Percentiles rank a stretch among this genome's conserved stretches.
phyloP scores from a whole-genome alignment of 257 asterid genomes.

The Primulina eburnea region DNA sequence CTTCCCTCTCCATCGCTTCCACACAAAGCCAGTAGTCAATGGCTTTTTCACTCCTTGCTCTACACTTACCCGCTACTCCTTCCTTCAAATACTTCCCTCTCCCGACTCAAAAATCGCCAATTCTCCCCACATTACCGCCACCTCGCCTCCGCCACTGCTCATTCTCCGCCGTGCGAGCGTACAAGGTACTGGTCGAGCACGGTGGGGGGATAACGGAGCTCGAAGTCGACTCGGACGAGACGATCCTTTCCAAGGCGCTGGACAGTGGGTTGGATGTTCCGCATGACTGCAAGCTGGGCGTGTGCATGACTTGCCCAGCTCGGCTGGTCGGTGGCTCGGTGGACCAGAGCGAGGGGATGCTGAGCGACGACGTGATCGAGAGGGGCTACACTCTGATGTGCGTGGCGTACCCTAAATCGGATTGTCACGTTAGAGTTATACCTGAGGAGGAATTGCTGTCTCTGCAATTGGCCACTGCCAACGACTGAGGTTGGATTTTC shows the following conservation, averaged over 20 bases:
- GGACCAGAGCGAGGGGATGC: slow-evolving; percentile 97
- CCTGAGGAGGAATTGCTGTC: slow-evolving; percentile 89
- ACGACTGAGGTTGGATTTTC: slow-evolving; percentile 42
- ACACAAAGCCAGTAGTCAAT: not conserved
- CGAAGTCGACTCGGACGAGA: slow-evolving; percentile 77
- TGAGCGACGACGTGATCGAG: slow-evolving; percentile 91
- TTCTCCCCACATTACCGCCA: slow-evolving; percentile 11
- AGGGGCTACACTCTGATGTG: slow-evolving; percentile 78
- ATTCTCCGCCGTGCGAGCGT: slow-evolving; percentile 35
- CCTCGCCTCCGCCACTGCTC: slow-evolving; percentile 19
- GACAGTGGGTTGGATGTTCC: slow-evolving; percentile 67
- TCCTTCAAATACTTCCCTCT: slow-evolving; percentile 17
- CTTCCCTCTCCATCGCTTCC: not conserved
- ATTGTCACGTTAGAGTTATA: slow-evolving; percentile 67
- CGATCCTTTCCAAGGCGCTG: slow-evolving; percentile 69
- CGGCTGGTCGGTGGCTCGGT: slow-evolving; percentile 66
- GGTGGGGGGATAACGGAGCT: slow-evolving; percentile 52
- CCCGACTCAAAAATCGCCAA: slow-evolving; percentile 19
- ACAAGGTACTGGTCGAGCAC: slow-evolving; percentile 72
- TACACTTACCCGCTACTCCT: slow-evolving; percentile 30
- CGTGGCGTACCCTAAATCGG: slow-evolving; percentile 82
- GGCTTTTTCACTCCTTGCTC: slow-evolving; percentile 21
- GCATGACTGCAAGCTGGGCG: slow-evolving; percentile 93
- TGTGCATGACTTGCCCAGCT: slow-evolving; percentile 98
- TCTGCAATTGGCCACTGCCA: slow-evolving; percentile 89